Percentiles rank a stretch among this genome's conserved stretches.
Conservation (phyloP, 1,139 yeast species). For the Yamadazyma dushanensis region DNA sequence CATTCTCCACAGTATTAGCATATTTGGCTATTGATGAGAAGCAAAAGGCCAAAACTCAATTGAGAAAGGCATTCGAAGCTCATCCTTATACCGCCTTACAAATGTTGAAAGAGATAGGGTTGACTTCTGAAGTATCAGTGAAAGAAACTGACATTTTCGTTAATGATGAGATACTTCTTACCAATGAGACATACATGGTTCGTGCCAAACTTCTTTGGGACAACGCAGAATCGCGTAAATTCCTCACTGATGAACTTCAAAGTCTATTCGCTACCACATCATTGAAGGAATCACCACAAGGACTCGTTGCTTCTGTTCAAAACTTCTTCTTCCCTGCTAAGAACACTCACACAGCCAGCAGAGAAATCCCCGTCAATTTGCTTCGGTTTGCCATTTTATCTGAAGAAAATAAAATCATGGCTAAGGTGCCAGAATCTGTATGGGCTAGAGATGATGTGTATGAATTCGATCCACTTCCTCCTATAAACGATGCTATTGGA, state of each 20-base stretch:
- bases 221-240: slow-evolving; percentile 43
- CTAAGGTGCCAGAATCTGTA: slow-evolving; percentile 59
- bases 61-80: slow-evolving; percentile 50
- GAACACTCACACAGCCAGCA: slow-evolving; percentile 12
- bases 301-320: slow-evolving; percentile 13
- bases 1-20: slow-evolving; percentile 68
- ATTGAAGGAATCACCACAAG: slow-evolving; percentile 9
- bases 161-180: slow-evolving; percentile 29
- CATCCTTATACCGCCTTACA: slow-evolving; percentile 63
- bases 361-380: slow-evolving; percentile 56
- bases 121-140: slow-evolving; percentile 20
- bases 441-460: slow-evolving; percentile 63
- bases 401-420: slow-evolving; percentile 70
- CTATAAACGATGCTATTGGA: slow-evolving; percentile 30
- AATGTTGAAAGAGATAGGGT: slow-evolving; percentile 45
- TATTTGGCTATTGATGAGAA: slow-evolving; percentile 40
- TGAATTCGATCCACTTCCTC: slow-evolving; percentile 75
- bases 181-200: slow-evolving; percentile 53
- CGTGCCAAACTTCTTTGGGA: slow-evolving; percentile 54
- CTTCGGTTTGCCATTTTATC: slow-evolving; percentile 67
- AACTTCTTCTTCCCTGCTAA: slow-evolving; percentile 16
- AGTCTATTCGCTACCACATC: slow-evolving; percentile 26
- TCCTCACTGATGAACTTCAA: slow-evolving; percentile 47
- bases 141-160: slow-evolving; percentile 24
- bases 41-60: slow-evolving; percentile 45